Percentiles rank a stretch among this genome's conserved stretches.
Evolutionary conservation across 768 basidiomycete genomes (phyloP).

Genomic region (Leccinum uliginosum): DNA sequence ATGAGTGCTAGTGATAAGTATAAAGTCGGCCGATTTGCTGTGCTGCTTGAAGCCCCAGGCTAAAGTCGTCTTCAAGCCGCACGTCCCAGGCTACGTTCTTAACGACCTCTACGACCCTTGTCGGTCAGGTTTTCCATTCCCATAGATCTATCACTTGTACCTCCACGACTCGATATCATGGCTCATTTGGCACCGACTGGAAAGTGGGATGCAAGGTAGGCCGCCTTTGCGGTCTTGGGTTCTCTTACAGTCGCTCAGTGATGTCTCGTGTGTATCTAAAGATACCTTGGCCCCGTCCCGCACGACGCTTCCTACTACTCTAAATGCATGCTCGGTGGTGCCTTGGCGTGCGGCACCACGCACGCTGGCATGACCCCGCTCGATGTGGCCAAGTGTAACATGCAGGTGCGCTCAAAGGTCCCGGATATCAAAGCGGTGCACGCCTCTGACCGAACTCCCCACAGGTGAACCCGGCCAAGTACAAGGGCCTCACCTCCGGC

Average conservation of each 20-base stretch:
- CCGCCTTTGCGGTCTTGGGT: background rate
- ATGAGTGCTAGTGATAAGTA: too few relatives aligned
- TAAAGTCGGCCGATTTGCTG: background rate
- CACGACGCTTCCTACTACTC: background rate
- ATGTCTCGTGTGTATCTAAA: background rate
- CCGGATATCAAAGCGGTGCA: background rate
- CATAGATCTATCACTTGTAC: background rate
- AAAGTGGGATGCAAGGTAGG: background rate
- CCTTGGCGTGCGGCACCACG: background rate
- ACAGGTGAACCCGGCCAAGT: background rate
- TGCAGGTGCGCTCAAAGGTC: background rate
- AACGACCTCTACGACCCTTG: background rate
- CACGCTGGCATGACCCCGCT: background rate
- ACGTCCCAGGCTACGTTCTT: background rate
- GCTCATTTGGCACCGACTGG: background rate
- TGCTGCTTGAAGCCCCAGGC: background rate
- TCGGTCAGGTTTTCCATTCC: background rate
- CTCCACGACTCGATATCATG: background rate
- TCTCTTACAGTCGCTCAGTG: background rate
- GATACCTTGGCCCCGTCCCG: background rate
- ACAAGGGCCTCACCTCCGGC: background rate
- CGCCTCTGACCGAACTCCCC: background rate
- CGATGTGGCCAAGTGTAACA: background rate
- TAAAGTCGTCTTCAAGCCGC: background rate
- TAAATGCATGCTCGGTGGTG: background rate